Evolutionary conservation across 1,284 basidiomycete genomes (phyloP), one percentile per base, ranked within the genome.

Genomic region (Cutaneotrichosporon cavernicola): DNA sequence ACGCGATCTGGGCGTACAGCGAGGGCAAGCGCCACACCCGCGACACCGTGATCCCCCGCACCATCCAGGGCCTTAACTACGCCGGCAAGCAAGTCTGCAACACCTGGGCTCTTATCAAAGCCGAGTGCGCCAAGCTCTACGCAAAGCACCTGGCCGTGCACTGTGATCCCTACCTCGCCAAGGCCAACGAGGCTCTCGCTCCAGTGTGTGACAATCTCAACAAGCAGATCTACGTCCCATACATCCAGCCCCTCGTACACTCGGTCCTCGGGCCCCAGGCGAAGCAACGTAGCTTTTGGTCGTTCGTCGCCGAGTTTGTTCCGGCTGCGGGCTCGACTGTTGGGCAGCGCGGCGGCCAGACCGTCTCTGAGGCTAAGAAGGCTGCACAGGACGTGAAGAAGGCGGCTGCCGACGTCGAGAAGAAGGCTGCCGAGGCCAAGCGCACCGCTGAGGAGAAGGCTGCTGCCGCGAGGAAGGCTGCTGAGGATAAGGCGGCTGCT

Each of bases 291-390:
- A 69, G 70, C 8, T 77, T 79, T 66, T 73, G 75, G 69, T 43
- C 68, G 16, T 63, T 73, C 58, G 69, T 79, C 9, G 58, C 77
- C 50, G 77, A 79, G 65, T 73, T 73, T 53, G 60, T 76, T 0
- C 69, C 69, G 16, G 31, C 73, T 63, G 22, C 60, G 55, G 34
- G 60, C 14, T 38, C 58, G 58, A 49, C 67, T 68, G 34, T 67
- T 58, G 40, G 61, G 60, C 43, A 68, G 43, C 53, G 57, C 16
- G 61, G 60, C n/a, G 61, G 65, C 46, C 51, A 53, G 31, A 53
- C 11, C 8, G 51, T 21, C 5, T 53, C 21, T 31, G 31, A 53
- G 51, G 51, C 31, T 21, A 55, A 56, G 47, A 40, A 51, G 30
- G 58, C 36, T 13, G 56, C 56, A 26, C 60, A 58, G 50, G 34